Percentiles rank a stretch among this genome's conserved stretches.
Evolutionary conservation across 2,329 filamentous ascomycete genomes (phyloP).

Genomic region (Eutypella sp.): DNA sequence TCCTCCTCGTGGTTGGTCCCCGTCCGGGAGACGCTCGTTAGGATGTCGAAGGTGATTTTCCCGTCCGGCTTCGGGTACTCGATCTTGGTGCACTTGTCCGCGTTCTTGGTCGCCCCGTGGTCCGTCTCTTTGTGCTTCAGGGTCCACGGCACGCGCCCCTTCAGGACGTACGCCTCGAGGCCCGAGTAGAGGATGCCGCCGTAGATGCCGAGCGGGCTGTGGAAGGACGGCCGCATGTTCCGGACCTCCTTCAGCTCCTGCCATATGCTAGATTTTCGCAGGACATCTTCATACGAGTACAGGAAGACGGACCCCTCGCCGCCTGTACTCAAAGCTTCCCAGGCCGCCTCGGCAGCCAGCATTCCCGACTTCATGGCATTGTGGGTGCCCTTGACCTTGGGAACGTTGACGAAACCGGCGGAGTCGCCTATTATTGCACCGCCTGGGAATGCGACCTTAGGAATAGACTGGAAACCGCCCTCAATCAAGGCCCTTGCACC

Average conservation of each 20-base stretch:
- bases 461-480: conserved; percentile 95
- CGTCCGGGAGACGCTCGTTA: conserved; percentile 91
- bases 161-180: conserved; percentile 81
- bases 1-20: conserved; percentile 99
- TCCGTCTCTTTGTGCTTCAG: conserved; percentile 79
- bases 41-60: conserved; percentile 89
- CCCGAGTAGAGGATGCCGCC: conserved; percentile 92
- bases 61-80: conserved; percentile 96
- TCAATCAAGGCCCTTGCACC: conserved; percentile 87
- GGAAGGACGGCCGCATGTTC: conserved; percentile 96
- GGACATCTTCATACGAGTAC: conserved; percentile 86
- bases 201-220: conserved; percentile 78
- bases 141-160: conserved; percentile 86
- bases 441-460: conserved; percentile 93
- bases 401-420: conserved; percentile 93
- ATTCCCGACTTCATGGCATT: conserved; percentile 98
- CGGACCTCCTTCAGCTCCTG: conserved; percentile 90
- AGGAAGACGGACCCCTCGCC: conserved; percentile 76
- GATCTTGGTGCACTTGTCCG: conserved; percentile 79
- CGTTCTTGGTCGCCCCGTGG: conserved; percentile 71
- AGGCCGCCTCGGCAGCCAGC: conserved; percentile 89
- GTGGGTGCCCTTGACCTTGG: conserved; percentile 97
- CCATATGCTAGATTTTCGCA: conserved; percentile 86
- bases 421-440: conserved; percentile 94
- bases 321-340: conserved; percentile 59